A percentile compares a stretch with the other conserved stretches of the same genome.
Conservation (phyloP, 179 eudicot genomes). For the Heliamphora pulchella region DNA sequence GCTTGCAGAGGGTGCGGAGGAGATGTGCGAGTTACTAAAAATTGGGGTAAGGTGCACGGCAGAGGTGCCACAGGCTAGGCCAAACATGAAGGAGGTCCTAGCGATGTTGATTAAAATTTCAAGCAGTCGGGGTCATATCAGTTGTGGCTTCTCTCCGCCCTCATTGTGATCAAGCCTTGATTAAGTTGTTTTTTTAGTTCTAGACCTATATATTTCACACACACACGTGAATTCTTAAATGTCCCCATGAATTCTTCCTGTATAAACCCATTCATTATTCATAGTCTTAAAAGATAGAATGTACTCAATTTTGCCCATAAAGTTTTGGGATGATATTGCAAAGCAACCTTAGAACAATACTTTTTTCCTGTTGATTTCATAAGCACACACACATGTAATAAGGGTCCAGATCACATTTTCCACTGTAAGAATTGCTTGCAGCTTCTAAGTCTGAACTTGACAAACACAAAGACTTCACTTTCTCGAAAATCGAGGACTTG, state of each 20-base stretch:
- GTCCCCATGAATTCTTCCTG: background rate
- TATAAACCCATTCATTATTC: slow-evolving; percentile 16
- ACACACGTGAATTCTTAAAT: background rate
- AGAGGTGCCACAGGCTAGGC: slow-evolving; percentile 71
- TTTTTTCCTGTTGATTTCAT: background rate
- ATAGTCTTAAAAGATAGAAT: background rate
- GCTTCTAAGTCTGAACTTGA: too few relatives aligned
- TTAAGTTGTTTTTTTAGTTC: background rate
- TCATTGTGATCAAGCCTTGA: slow-evolving; percentile 6
- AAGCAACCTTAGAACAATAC: background rate
- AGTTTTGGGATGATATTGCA: background rate
- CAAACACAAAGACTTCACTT: too few relatives aligned
- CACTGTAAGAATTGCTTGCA: background rate
- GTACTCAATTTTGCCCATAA: slow-evolving; percentile 5
- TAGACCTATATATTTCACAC: background rate
- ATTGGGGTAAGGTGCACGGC: slow-evolving; percentile 70
- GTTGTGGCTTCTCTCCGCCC: slow-evolving; percentile 11
- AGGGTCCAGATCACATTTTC: too few relatives aligned
- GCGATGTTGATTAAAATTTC: slow-evolving; percentile 52
- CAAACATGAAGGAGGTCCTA: slow-evolving; percentile 90
- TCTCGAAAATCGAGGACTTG: too few relatives aligned
- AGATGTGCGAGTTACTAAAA: slow-evolving; percentile 55
- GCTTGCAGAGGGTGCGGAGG: slow-evolving; percentile 42
- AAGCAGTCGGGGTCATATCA: background rate
- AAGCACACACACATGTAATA: too few relatives aligned